Percentiles rank a stretch among this genome's conserved stretches.
phyloP scores from a whole-genome alignment of 2,329 filamentous ascomycete species.

The Colletotrichum eremochloae region DNA sequence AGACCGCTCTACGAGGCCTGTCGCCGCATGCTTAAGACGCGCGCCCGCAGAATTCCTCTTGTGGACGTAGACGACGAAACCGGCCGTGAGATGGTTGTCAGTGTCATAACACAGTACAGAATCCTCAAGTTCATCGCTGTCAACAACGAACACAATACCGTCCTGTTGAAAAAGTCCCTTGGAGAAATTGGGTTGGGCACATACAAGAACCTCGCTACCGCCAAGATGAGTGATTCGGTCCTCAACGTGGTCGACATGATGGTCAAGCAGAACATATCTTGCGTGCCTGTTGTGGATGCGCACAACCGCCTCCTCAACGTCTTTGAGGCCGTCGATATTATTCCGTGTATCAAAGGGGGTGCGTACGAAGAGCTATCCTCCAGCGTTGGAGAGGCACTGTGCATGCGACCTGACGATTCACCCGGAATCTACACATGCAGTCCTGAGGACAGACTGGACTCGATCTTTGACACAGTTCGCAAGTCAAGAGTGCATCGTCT shows the following conservation, averaged over 20 bases:
- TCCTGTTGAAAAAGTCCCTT: conserved; percentile 88
- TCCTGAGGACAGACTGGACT: conserved; percentile 90
- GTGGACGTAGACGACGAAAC: conserved; percentile 97
- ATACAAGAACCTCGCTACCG: conserved; percentile 84
- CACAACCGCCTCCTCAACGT: conserved; percentile 88
- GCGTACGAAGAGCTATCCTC: conserved; percentile 91
- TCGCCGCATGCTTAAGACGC: conserved; percentile 91
- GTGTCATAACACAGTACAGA: conserved; percentile 97
- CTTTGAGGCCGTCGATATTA: conserved; percentile 97
- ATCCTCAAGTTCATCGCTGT: conserved; percentile 99
- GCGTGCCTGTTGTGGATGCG: conserved; percentile 90
- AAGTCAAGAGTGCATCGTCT: conserved; percentile 94
- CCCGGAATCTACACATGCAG: conserved; percentile 97
- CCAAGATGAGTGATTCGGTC: conserved; percentile 89
- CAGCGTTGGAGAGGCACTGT: conserved; percentile 88
- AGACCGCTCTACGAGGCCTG: conserved; percentile 95
- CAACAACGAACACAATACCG: conserved; percentile 87
- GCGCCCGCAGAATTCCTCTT: conserved; percentile 92
- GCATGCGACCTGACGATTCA: conserved; percentile 90
- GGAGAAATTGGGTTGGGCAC: conserved; percentile 88
- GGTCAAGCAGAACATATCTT: conserved; percentile 93
- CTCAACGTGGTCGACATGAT: conserved; percentile 95
- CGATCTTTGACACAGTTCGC: conserved; percentile 96
- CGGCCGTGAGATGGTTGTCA: conserved; percentile 90
- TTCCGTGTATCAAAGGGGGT: conserved; percentile 93